A percentile compares a stretch with the other conserved stretches of the same genome.
phyloP scores from a whole-genome alignment of 208 protist genomes.

The Acanthamoeba comandoni region DNA sequence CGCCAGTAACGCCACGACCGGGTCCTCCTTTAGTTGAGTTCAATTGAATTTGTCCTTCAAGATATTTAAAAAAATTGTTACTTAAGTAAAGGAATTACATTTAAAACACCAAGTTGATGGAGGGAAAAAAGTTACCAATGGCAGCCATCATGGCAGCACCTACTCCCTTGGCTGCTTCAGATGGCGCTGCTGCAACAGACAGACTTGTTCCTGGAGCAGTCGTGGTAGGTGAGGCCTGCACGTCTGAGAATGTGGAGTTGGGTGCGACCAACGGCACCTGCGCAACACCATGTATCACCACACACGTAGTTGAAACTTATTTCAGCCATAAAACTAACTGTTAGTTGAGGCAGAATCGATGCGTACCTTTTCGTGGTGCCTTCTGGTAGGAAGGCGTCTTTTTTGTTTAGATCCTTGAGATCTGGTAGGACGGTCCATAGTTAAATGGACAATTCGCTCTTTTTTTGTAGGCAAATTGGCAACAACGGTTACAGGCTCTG shows the following conservation, averaged over 20 bases:
- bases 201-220: neutral
- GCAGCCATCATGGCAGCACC: constrained; percentile 58
- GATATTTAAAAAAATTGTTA: no score
- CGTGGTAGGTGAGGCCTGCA: neutral
- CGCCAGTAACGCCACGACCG: neutral
- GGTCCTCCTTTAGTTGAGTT: no score
- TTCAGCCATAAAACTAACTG: no score
- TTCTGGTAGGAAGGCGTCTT: constrained; percentile 18
- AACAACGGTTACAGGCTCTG: neutral
- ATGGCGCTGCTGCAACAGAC: neutral
- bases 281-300: neutral
- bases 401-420: neutral
- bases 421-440: constrained; percentile 17
- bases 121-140: no score
- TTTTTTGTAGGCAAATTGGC: neutral
- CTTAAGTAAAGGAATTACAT: no score
- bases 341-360: no score
- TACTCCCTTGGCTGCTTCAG: neutral
- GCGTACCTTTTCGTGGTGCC: constrained; percentile 49
- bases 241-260: constrained; percentile 23
- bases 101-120: no score
- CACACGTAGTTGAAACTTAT: no score
- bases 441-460: constrained; percentile 27
- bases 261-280: constrained; percentile 23
- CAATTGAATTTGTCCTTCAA: no score